Percentiles rank a stretch among this genome's conserved stretches.
Evolutionary conservation across 345 rosid species (phyloP).

Genomic region (Streptanthus diversifolius): DNA sequence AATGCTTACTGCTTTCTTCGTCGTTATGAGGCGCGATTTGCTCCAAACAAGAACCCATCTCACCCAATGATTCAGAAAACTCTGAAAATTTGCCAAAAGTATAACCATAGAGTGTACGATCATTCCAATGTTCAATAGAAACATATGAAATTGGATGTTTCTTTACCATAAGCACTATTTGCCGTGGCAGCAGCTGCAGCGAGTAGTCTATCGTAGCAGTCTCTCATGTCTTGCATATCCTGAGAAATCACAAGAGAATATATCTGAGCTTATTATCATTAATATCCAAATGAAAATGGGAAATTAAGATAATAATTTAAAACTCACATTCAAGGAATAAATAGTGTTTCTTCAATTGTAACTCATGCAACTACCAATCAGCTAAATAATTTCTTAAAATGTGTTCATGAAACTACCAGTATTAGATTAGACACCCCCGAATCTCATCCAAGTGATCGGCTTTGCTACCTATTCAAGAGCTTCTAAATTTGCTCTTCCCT

Average conservation of each 20-base stretch:
- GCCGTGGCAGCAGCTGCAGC: slow-evolving; percentile 93
- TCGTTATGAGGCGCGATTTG: slow-evolving; percentile 64
- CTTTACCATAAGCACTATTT: slow-evolving; percentile 85
- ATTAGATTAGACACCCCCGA: background rate
- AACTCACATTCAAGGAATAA: background rate
- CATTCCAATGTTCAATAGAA: background rate
- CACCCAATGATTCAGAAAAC: slow-evolving; percentile 90
- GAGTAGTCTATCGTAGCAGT: slow-evolving; percentile 93
- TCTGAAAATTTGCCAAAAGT: slow-evolving; percentile 40
- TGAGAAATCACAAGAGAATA: slow-evolving; percentile 22
- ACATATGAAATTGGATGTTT: background rate
- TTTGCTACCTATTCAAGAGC: slow-evolving; percentile 16
- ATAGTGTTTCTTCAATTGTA: background rate
- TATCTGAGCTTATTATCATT: background rate
- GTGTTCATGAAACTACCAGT: background rate
- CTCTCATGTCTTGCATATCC: slow-evolving; percentile 91
- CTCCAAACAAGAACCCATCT: slow-evolving; percentile 91
- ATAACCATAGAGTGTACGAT: background rate
- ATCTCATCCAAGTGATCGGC: background rate
- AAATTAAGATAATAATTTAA: background rate
- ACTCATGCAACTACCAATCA: background rate
- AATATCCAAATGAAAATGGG: slow-evolving; percentile 8
- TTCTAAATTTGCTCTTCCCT: background rate
- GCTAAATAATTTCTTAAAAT: background rate
- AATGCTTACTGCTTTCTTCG: slow-evolving; percentile 63